Conservation (phyloP, 129 eudicot genomes). For the Sambucus nigra region DNA sequence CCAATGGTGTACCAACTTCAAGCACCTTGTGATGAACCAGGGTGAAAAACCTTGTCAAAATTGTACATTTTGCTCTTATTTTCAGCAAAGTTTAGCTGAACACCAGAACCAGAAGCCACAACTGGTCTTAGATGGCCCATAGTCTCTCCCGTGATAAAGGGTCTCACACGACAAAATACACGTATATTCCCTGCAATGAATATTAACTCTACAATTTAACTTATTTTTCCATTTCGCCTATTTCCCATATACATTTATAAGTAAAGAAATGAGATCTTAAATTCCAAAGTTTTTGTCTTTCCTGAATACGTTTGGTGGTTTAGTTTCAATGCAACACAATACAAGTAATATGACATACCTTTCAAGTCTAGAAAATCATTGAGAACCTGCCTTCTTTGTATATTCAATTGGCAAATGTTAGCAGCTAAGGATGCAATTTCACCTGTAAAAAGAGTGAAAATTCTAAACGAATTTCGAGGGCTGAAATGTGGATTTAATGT, state of each 20-base stretch:
- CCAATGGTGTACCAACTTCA: background rate
- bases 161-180: conserved; percentile 11
- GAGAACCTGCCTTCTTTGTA: conserved; percentile 5
- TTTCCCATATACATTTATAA: no score
- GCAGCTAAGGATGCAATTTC: background rate
- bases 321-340: no score
- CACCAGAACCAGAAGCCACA: conserved; percentile 1
- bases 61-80: conserved; percentile 1
- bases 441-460: background rate
- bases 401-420: conserved; percentile 1
- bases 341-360: background rate
- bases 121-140: background rate
- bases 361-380: conserved; percentile 9
- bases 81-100: conserved; percentile 1
- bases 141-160: background rate
- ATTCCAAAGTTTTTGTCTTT: no score
- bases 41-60: conserved; percentile 11
- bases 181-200: conserved; percentile 10
- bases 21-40: conserved; percentile 10
- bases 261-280: no score
- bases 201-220: no score
- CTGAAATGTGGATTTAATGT: no score
- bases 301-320: no score
- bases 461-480: no score
- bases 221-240: no score